Evolutionary conservation across 2,329 filamentous ascomycete genomes (phyloP).

Genomic region (Simplicillium aogashimaense): DNA sequence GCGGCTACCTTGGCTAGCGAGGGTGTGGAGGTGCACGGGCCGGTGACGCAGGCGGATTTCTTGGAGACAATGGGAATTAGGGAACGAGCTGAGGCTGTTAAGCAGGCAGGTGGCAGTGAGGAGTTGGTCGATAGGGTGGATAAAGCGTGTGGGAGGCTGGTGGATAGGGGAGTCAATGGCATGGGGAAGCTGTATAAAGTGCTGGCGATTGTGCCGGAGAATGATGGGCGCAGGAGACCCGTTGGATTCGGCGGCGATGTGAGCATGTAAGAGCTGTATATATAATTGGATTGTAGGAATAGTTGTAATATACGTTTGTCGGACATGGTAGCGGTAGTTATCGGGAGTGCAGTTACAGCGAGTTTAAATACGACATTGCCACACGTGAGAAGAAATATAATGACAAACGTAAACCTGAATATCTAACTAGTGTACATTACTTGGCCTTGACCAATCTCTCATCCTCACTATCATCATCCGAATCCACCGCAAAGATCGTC

Average conservation of each 20-base stretch:
- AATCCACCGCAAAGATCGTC: slow-evolving; percentile 90
- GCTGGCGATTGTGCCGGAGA: slow-evolving; percentile 80
- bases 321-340: too few relatives aligned
- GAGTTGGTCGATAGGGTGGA: slow-evolving; percentile 53
- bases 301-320: too few relatives aligned
- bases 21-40: slow-evolving; percentile 85
- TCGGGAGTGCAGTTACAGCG: too few relatives aligned
- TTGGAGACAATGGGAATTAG: slow-evolving; percentile 72
- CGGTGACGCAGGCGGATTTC: slow-evolving; percentile 76
- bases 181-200: slow-evolving; percentile 94
- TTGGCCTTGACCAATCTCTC: slow-evolving; percentile 44
- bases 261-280: slow-evolving; percentile 2
- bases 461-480: slow-evolving; percentile 49
- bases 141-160: slow-evolving; percentile 66
- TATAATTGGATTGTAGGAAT: neutral
- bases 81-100: slow-evolving; percentile 60
- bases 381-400: too few relatives aligned
- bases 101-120: slow-evolving; percentile 26
- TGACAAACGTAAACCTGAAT: too few relatives aligned
- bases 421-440: slow-evolving; percentile 19
- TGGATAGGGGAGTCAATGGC: slow-evolving; percentile 72
- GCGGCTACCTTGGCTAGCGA: slow-evolving; percentile 64
- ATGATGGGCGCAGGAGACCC: slow-evolving; percentile 60
- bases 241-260: slow-evolving; percentile 84
- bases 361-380: too few relatives aligned